Evolutionary conservation across 139 green algal genomes (phyloP), one percentile per base, ranked within the genome.

Genomic region (Auxenochlorella pyrenoidosa): DNA sequence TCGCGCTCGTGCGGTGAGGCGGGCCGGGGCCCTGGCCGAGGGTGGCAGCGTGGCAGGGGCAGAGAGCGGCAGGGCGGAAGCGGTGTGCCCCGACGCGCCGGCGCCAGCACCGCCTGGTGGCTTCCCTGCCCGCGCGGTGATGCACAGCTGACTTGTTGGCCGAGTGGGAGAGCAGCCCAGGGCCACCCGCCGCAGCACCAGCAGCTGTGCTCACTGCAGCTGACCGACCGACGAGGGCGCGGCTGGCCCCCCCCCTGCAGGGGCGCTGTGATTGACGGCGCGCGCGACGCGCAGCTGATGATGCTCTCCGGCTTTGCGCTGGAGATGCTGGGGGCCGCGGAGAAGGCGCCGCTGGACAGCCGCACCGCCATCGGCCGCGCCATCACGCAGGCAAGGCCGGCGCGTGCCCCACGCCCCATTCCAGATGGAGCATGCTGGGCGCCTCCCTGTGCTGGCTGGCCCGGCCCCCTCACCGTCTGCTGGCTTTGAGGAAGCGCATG

Each of bases 321-420:
- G n/a, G 82, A 86, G 44, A 79, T 86, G 66, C n/a, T 78, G 66
- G 82, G 60, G 22, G 82, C 82, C 0, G 66, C 82, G 8, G 82
- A 51, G 32, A 47, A 51, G 32, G 82, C 82, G 66, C 82, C 82
- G 32, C 66, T 86, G 65, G 82, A 86, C 44, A 70, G 21, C 66
- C 82, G 82, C 22, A 79, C 66, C 0, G 82, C 82, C 66, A 86
- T 86, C 12, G 82, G 82, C n/a, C 82, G 82, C 8, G 82, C 82
- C 34, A 66, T 86, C 43, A 86, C 66, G 26, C 60, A 40, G 80
- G 80, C 44, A n/a, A 36, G 76, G 2, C 13, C 63, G 28, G 63
- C 63, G 66, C 30, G n/a, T n/a, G n/a, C n/a, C n/a, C n/a, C n/a
- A n/a, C n/a, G n/a, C n/a, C n/a, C n/a, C n/a, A n/a, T n/a, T n/a